These are phyloP conservation scores for Russula brevipes DNA, from an alignment of 768 basidiomycete species.

Conservation along the genomic window DNA sequence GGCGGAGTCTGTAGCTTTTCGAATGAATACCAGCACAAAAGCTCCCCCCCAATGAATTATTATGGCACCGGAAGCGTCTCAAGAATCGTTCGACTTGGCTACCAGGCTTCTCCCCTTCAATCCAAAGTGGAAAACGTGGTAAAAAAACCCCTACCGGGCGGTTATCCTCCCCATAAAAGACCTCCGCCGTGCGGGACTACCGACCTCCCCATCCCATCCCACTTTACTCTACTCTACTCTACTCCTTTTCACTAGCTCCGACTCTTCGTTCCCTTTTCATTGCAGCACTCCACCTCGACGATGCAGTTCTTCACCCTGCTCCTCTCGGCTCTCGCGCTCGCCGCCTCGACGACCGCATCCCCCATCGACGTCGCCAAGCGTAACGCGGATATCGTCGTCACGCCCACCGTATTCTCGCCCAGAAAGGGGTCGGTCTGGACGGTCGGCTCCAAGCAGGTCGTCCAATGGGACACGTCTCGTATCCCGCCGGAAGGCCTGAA, in stretches of 20 bases:
- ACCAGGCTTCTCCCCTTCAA: not conserved
- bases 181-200: not conserved
- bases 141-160: not conserved
- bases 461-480: conserved; percentile 2
- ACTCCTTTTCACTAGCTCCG: too few relatives aligned
- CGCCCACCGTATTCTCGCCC: not conserved
- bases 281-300: not conserved
- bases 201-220: not conserved
- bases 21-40: not conserved
- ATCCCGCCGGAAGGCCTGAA: not conserved
- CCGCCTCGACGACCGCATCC: conserved; percentile 6
- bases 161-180: conserved; percentile 1
- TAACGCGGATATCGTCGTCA: not conserved
- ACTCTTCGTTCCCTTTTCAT: not conserved
- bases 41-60: not conserved
- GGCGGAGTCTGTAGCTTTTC: not conserved
- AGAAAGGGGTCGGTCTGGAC: not conserved
- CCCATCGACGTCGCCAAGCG: not conserved
- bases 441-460: not conserved
- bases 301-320: conserved; percentile 20
- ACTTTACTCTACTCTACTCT: not conserved
- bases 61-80: not conserved
- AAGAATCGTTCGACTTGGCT: not conserved
- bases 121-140: not conserved
- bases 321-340: conserved; percentile 7